Conservation (phyloP, 176 grass and related monocot species). For the Eleusine coracana region DNA sequence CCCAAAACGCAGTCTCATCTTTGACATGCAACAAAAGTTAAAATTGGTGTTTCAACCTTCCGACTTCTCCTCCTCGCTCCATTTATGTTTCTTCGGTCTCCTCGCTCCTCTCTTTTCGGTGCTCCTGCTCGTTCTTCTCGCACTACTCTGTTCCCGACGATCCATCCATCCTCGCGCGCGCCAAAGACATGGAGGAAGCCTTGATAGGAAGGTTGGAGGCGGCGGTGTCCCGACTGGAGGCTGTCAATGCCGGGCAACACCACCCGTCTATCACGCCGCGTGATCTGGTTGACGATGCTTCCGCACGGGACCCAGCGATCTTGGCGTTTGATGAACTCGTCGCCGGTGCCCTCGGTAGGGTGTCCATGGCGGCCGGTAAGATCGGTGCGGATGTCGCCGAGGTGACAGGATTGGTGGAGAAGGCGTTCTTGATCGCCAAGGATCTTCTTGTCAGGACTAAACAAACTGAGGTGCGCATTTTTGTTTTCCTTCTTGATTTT, state of each 20-base stretch:
- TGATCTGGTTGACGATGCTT: background rate
- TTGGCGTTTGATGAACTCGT: constrained; percentile 53
- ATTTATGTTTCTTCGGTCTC: background rate
- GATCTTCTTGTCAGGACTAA: constrained; percentile 57
- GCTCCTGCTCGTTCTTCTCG: background rate
- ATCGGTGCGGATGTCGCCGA: constrained; percentile 56
- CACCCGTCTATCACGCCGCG: background rate
- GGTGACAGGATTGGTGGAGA: constrained; percentile 49
- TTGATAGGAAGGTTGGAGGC: constrained; percentile 51
- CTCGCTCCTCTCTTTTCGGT: background rate
- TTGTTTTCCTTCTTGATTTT: background rate
- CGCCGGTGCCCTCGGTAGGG: constrained; percentile 39
- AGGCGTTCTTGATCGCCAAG: constrained; percentile 53
- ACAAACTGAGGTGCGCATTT: constrained; percentile 41
- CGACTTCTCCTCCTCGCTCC: constrained; percentile 38
- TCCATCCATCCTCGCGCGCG: background rate
- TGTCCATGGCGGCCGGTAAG: constrained; percentile 40
- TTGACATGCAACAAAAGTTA: too few relatives aligned
- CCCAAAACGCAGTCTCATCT: too few relatives aligned
- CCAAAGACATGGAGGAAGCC: constrained; percentile 42
- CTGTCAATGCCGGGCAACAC: background rate
- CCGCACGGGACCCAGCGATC: constrained; percentile 34
- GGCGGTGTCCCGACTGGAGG: constrained; percentile 56
- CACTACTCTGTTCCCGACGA: background rate
- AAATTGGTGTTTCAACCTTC: constrained; percentile 11